Base-by-base conservation (phyloP, 106 monocot genomes). In the Apostasia shenzhenica region DNA sequence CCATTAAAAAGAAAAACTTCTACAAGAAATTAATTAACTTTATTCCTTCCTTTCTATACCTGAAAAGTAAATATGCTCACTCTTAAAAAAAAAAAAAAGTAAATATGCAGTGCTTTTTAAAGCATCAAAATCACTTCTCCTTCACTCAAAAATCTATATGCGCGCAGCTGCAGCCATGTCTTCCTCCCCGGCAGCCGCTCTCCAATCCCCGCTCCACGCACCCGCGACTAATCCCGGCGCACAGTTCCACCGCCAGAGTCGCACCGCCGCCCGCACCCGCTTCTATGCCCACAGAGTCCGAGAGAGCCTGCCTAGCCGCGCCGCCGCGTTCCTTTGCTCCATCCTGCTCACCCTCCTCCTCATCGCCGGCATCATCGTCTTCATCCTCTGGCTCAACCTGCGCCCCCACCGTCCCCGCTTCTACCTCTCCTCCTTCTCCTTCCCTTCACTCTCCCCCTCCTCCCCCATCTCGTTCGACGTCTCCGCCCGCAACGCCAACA, bases 391-490 rank as follows among this genome's bases (percentile, higher is more conserved):
- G 84, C 86, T 94, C 42, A 84, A 78, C 74, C 84, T 94, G 54
- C 83, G 93, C 9, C 93, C 93, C 11, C 93, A 94, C 69, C 81
- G 86, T 14, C 93, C 93, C 8, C 76, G 69, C 47, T 94, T 94
- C 78, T 61, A 82, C 66, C 70, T 94, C 60, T 8, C 50, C 48
- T 75, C 76, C 26, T 82, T 94, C 70, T 67, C 82, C 11, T 26
- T 72, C 47, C 67, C 76, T 37, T 75, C 67, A 52, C 48, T 79
- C 26, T 11, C 62, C 68, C 58, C 64, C 7, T 42, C n/a, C 68
- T 73, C 80, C 38, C 56, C 77, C 48, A 8, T 94, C 70, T 45
- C 76, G 41, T 85, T 94, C 82, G 67, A 76, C 59, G 69, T 90
- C 37, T 66, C 78, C 6, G 77, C 69, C 62, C 84, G 80, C 6